Conservation (phyloP, 257 asterid genomes). For the Przewalskia tangutica region DNA sequence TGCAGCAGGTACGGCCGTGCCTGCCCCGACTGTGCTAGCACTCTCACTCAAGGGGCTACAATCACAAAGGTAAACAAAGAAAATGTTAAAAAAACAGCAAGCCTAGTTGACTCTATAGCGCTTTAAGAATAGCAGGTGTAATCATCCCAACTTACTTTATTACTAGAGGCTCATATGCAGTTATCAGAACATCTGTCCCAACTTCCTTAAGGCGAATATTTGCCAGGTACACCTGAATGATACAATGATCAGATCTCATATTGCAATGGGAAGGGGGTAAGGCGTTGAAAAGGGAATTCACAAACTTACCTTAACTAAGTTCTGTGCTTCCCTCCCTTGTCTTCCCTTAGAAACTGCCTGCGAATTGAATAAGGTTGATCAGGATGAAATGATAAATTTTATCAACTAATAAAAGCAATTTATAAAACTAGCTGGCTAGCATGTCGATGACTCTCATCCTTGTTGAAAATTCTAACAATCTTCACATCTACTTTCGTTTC, state of each 20-base stretch:
- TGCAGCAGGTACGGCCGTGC: slow-evolving; percentile 61
- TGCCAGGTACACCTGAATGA: slow-evolving; percentile 68
- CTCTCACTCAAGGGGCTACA: slow-evolving; percentile 74
- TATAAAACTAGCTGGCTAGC: background rate
- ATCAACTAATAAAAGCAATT: background rate
- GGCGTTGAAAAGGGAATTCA: background rate
- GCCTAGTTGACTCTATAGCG: background rate
- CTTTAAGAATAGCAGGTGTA: background rate
- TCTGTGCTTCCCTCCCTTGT: slow-evolving; percentile 93
- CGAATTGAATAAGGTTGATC: slow-evolving; percentile 3
- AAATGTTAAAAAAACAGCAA: background rate
- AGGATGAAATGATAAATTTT: background rate
- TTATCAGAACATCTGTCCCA: slow-evolving; percentile 63
- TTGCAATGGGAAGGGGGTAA: background rate
- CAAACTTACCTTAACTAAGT: slow-evolving; percentile 54
- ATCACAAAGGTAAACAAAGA: slow-evolving; percentile 3
- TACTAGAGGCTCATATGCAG: slow-evolving; percentile 75
- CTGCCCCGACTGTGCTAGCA: slow-evolving; percentile 69
- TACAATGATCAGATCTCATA: background rate
- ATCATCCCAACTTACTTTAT: slow-evolving; percentile 50
- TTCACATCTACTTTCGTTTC: background rate
- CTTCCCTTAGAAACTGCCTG: slow-evolving; percentile 86
- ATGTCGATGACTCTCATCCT: background rate
- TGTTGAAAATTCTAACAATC: background rate
- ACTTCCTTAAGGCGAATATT: slow-evolving; percentile 86